Evolutionary conservation across 148 eudicot species (phyloP).

Genomic region (Beta vulgaris): DNA sequence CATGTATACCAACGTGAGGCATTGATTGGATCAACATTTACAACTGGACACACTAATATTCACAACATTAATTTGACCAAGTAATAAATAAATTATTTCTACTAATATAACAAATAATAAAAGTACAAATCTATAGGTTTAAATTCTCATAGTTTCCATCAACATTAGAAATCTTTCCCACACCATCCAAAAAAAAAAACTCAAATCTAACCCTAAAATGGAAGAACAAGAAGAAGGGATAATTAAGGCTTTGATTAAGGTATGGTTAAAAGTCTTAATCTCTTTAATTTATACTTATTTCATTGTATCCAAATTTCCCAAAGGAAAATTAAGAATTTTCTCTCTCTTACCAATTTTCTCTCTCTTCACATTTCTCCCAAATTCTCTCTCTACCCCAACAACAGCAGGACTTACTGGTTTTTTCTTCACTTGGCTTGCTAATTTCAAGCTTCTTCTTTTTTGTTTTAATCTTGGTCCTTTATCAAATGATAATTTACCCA

Average conservation of each 20-base stretch:
- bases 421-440: slow-evolving; percentile 49
- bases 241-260: slow-evolving; percentile 29
- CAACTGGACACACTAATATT: too few relatives aligned
- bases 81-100: too few relatives aligned
- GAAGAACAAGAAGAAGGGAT: slow-evolving; percentile 30
- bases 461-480: slow-evolving; percentile 29
- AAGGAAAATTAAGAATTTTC: slow-evolving; percentile 43
- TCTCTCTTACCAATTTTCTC: slow-evolving; percentile 57
- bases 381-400: slow-evolving; percentile 37
- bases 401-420: slow-evolving; percentile 41
- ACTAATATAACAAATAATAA: too few relatives aligned
- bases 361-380: slow-evolving; percentile 59
- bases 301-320: slow-evolving; percentile 44
- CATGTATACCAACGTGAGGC: too few relatives aligned
- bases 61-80: too few relatives aligned
- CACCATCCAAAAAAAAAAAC: not conserved
- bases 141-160: not conserved
- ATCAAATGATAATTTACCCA: slow-evolving; percentile 46
- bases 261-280: slow-evolving; percentile 27
- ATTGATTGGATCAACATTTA: too few relatives aligned
- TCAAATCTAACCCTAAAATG: slow-evolving; percentile 10
- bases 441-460: slow-evolving; percentile 24
- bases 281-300: slow-evolving; percentile 50
- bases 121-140: too few relatives aligned
- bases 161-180: not conserved